Base-by-base conservation (phyloP, 768 basidiomycete species). In the Pisolithus tinctorius region DNA sequence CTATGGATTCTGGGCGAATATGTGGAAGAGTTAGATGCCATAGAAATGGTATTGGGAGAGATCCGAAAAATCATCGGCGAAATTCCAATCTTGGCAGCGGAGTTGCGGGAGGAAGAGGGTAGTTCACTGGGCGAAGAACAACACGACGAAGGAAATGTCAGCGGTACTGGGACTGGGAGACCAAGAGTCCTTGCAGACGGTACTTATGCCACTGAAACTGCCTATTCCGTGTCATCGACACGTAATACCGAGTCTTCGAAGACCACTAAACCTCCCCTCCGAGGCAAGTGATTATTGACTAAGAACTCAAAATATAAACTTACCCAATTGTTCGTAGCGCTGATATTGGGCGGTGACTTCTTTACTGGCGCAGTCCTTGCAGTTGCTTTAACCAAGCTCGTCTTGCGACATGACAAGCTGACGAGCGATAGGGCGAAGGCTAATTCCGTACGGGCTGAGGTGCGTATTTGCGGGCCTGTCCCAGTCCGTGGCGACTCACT, bases 1-100 rank as follows among this genome's bases (percentile, higher is more conserved):
- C 78, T 98, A 45, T 98, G 96, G 95, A 96, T 98, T 57, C 76
- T 97, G n/a, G 95, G 96, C 55, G 95, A 98, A 71, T 99, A 98
- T 60, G 84, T 89, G 37, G 81, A 84, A 55, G 70, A 74, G 4
- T 69, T 77, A 45, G 51, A 68, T 49, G 89, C 89, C 52, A 89
- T 97, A 54, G 76, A 83, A 53, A 74, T 69, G 42, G 78, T 84
- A 2, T 83, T 96, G 77, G 73, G 74, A 44, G 88, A 91, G 66
- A 75, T 97, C 41, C 76, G 93, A 50, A 83, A 84, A 63, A 85
- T 91, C 13, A 69, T 99, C 34, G 95, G 96, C 13, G 96, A 99
- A 72, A 88, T 99, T n/a, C 96, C 96, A 5, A 97, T 99, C 49
- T 71, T 97, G 43, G 92, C 95, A 1, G 85, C 87, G 0, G 93